Evolutionary conservation across 805 yeast species (phyloP).

Genomic region (Jamesozyma jinghongensis): DNA sequence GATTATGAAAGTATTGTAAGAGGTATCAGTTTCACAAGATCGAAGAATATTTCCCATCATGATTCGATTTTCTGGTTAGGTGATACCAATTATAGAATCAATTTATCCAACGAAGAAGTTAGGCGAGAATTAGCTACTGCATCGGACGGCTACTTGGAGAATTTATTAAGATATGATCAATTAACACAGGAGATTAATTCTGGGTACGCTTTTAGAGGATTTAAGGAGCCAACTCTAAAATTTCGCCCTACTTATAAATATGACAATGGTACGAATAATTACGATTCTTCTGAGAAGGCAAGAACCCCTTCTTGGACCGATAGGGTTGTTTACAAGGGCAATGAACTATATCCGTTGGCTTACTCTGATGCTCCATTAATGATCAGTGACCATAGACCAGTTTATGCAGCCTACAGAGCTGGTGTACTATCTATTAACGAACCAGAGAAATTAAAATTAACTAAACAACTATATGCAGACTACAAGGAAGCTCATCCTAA

Average conservation of each 20-base stretch:
- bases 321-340: conserved; percentile 62
- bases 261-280: conserved; percentile 70
- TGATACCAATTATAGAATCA: conserved; percentile 80
- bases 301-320: conserved; percentile 97
- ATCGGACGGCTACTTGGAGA: conserved; percentile 30
- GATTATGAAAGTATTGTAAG: conserved; percentile 70
- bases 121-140: conserved; percentile 44
- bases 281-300: conserved; percentile 86
- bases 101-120: conserved; percentile 64
- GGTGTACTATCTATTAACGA: conserved; percentile 64
- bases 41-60: conserved; percentile 68
- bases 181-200: conserved; percentile 61
- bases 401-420: conserved; percentile 67
- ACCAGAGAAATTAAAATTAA: conserved; percentile 43
- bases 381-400: conserved; percentile 89
- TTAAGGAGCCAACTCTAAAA: conserved; percentile 63
- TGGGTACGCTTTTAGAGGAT: conserved; percentile 65
- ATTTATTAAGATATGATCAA: conserved; percentile 67
- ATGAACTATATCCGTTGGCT: conserved; percentile 47
- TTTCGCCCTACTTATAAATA: conserved; percentile 90
- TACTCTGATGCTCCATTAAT: conserved; percentile 58
- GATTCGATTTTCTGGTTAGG: conserved; percentile 91
- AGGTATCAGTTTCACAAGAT: conserved; percentile 73
- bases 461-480: conserved; percentile 49
- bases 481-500: conserved; percentile 36